These are phyloP conservation scores for Diophrys appendiculata DNA, from an alignment of 73 alveolate genomes.

Conservation along the genomic window DNA sequence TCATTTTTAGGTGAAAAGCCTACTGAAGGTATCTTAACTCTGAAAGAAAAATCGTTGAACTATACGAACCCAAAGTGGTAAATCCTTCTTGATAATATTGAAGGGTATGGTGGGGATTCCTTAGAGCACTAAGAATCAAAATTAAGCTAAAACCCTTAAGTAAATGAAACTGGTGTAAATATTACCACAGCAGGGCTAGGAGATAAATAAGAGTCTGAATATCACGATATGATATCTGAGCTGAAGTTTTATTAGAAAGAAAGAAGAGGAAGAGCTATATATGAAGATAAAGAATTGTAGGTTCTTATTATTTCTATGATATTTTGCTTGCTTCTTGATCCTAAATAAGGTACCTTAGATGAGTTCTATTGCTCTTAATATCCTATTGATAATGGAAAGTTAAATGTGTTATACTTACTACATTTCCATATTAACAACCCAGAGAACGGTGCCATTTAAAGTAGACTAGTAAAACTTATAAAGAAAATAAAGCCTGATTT, in stretches of 20 bases:
- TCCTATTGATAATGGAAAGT: slow-evolving; percentile 94
- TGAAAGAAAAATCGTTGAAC: slow-evolving; percentile 25
- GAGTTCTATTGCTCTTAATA: slow-evolving; percentile 93
- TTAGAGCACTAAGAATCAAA: neutral
- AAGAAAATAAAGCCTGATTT: slow-evolving; percentile 30
- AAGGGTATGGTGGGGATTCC: neutral
- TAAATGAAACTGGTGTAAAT: neutral
- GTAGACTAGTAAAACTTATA: neutral
- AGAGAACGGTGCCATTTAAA: slow-evolving; percentile 61
- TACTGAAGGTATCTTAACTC: slow-evolving; percentile 33
- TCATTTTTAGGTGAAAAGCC: slow-evolving; percentile 3
- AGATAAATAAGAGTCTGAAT: neutral
- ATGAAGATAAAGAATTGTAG: slow-evolving; percentile 96
- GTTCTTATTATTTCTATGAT: slow-evolving; percentile 81
- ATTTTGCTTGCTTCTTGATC: slow-evolving; percentile 89
- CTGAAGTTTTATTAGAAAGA: neutral
- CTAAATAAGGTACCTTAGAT: slow-evolving; percentile 95
- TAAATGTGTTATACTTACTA: slow-evolving; percentile 84
- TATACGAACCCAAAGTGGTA: slow-evolving; percentile 41
- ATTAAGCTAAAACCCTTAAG: neutral
- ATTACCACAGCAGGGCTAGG: neutral
- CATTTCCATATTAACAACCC: slow-evolving; percentile 96
- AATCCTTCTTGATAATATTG: slow-evolving; percentile 33
- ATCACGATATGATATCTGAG: slow-evolving; percentile 3
- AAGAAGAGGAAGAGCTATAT: slow-evolving; percentile 80